Percentiles rank a stretch among this genome's conserved stretches.
These are phyloP conservation scores for Fraxinus cuspidata DNA, from an alignment of 257 asterid genomes.

Conservation along the genomic window DNA sequence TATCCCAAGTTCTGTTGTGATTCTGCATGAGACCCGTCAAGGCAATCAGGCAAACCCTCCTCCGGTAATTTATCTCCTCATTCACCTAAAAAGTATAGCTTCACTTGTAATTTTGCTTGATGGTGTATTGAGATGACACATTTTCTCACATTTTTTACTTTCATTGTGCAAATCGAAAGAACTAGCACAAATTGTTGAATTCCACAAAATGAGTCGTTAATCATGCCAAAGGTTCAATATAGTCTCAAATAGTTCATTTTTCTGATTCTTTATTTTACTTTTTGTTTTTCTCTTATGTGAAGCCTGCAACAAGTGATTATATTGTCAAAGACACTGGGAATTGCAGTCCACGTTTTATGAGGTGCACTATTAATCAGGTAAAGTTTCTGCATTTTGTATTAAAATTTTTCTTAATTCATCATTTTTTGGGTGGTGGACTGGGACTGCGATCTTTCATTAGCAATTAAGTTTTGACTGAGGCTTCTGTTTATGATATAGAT, in stretches of 20 bases:
- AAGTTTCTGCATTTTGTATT: conserved; percentile 24
- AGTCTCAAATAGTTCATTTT: conserved; percentile 7
- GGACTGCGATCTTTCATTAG: conserved; percentile 1
- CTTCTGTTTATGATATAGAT: conserved; percentile 51
- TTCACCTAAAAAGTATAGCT: not conserved
- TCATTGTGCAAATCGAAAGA: conserved; percentile 20
- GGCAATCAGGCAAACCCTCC: conserved; percentile 98
- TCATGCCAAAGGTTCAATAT: not conserved
- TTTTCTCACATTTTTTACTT: conserved; percentile 19
- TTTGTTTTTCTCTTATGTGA: conserved; percentile 25
- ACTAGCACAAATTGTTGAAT: conserved; percentile 17
- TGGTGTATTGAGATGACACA: conserved; percentile 1
- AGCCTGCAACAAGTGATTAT: conserved; percentile 97
- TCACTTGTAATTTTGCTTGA: not conserved
- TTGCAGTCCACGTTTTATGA: conserved; percentile 96
- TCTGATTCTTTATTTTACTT: conserved; percentile 25
- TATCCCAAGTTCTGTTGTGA: conserved; percentile 57
- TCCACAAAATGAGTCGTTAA: not conserved
- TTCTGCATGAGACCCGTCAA: conserved; percentile 89
- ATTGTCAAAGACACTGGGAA: conserved; percentile 92
- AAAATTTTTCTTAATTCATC: not conserved
- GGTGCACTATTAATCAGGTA: conserved; percentile 96
- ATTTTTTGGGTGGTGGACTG: conserved; percentile 10
- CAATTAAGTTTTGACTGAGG: not conserved
- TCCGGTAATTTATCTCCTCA: conserved; percentile 58